Evolutionary conservation across 83 land plant species (phyloP), one percentile per base, ranked within the genome.

Genomic region (Thuja plicata): DNA sequence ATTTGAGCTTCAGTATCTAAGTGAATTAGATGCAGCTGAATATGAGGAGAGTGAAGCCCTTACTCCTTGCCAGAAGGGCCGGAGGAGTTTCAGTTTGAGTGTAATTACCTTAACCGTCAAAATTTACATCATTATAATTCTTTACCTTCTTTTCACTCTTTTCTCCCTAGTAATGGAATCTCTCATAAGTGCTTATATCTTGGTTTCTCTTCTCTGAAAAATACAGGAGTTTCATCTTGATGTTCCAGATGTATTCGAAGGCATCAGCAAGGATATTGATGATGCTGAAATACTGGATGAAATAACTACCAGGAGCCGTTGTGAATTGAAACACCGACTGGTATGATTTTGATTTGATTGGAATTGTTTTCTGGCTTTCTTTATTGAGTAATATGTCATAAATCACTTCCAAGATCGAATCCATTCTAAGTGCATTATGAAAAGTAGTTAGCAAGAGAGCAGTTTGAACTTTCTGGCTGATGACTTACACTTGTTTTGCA

Each of bases 281-380:
- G 93, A 91, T 83, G 92, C 91, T 40, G 93, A 94, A 88, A 91
- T 93, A 55, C 52, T 94, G 88, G 96, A 94, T 84, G 43, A 94
- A 85, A 83, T 93, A 46, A 94, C 96, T 2, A 93, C 94, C 15
- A 40, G 87, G 37, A 45, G 86, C 2, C 88, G 92, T 88, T 94
- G 93, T 17, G 94, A 93, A 73, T 57, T 94, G 35, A 93, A 93
- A 89, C 87, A 89, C 8, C 48, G 93, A 84, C 71, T 91, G 45
- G 85, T 85, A 37, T 91, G 94, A 73, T 9, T 73, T 30, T n/a
- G 10, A 32, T 8, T 32, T 12, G 35, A 30, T 73, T 73, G 15
- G 15, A 73, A 30, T 32, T 73, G 0, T 73, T 32, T 32, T 73
- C n/a, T 30, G 2, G 15, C 37, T 73, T 30, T 10, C 35, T 32